Conservation (phyloP, 345 rosid genomes). For the Gossypium longicalyx region DNA sequence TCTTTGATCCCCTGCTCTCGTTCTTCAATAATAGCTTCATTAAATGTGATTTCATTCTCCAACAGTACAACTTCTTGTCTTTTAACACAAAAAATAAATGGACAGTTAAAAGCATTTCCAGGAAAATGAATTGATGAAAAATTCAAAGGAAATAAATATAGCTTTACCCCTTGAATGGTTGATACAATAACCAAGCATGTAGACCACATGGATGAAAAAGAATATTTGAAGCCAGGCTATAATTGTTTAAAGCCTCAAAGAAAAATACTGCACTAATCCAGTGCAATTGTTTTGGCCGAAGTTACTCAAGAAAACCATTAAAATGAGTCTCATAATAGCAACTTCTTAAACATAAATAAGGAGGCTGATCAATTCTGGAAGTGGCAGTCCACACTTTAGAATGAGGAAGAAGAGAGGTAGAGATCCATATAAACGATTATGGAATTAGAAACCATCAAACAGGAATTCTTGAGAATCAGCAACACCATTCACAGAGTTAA, state of each 20-base stretch:
- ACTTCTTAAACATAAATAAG: background rate
- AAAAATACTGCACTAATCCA: background rate
- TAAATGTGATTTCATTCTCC: slow-evolving; percentile 65
- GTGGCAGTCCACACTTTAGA: background rate
- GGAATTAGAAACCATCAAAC: background rate
- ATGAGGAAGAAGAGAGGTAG: background rate
- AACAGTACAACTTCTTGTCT: slow-evolving; percentile 57
- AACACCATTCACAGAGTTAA: background rate
- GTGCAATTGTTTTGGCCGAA: background rate
- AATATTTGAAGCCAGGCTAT: background rate
- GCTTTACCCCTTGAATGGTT: background rate
- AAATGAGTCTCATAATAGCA: background rate
- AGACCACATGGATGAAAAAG: background rate
- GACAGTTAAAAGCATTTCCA: background rate
- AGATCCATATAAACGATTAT: background rate
- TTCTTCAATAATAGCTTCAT: slow-evolving; percentile 72
- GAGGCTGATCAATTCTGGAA: background rate
- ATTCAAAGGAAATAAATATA: background rate
- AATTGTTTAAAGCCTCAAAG: slow-evolving; percentile 4
- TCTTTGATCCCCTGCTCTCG: slow-evolving; percentile 74
- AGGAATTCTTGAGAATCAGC: background rate
- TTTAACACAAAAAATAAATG: background rate
- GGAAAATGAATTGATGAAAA: background rate
- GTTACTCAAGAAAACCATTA: background rate
- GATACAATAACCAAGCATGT: background rate